A percentile compares a stretch with the other conserved stretches of the same genome.
Evolutionary conservation across 1,139 yeast species (phyloP).

Genomic region (Ogataea hybrid): DNA sequence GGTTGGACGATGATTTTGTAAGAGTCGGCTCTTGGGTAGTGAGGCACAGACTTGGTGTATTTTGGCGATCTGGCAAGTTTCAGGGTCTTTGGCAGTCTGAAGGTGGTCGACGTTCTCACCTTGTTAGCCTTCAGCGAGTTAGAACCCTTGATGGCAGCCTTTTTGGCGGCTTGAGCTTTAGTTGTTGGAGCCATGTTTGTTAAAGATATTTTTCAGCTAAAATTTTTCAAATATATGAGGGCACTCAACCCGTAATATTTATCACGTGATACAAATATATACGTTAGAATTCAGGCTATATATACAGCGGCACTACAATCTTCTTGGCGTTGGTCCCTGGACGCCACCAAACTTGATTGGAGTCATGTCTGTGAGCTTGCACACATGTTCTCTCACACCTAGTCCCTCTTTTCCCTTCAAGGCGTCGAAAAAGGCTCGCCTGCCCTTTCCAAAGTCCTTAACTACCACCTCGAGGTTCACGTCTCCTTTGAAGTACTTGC

Average conservation of each 20-base stretch:
- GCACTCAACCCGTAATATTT: slow-evolving; percentile 4
- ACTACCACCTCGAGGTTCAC: slow-evolving; percentile 68
- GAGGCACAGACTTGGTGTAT: slow-evolving; percentile 97
- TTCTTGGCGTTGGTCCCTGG: slow-evolving; percentile 79
- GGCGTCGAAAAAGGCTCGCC: slow-evolving; percentile 83
- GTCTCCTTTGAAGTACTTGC: slow-evolving; percentile 20
- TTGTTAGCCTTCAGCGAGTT: slow-evolving; percentile 87
- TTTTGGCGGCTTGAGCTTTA: slow-evolving; percentile 97
- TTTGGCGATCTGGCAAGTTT: slow-evolving; percentile 91
- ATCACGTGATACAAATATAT: slow-evolving; percentile 5
- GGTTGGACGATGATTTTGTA: slow-evolving; percentile 94
- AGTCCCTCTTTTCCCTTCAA: slow-evolving; percentile 89
- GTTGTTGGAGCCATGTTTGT: slow-evolving; percentile 49
- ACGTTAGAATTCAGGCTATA: not conserved
- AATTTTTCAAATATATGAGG: slow-evolving; percentile 14
- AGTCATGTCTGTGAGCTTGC: slow-evolving; percentile 74
- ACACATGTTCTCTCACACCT: slow-evolving; percentile 58
- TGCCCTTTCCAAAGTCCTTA: slow-evolving; percentile 84
- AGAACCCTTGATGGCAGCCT: slow-evolving; percentile 98
- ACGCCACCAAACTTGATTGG: slow-evolving; percentile 90
- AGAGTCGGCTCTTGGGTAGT: slow-evolving; percentile 95
- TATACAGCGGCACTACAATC: slow-evolving; percentile 45
- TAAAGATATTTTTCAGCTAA: slow-evolving; percentile 13
- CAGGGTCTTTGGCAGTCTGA: slow-evolving; percentile 98
- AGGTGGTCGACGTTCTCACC: slow-evolving; percentile 93